phyloP scores from a whole-genome alignment of 106 monocot species.

The Allium fistulosum region DNA sequence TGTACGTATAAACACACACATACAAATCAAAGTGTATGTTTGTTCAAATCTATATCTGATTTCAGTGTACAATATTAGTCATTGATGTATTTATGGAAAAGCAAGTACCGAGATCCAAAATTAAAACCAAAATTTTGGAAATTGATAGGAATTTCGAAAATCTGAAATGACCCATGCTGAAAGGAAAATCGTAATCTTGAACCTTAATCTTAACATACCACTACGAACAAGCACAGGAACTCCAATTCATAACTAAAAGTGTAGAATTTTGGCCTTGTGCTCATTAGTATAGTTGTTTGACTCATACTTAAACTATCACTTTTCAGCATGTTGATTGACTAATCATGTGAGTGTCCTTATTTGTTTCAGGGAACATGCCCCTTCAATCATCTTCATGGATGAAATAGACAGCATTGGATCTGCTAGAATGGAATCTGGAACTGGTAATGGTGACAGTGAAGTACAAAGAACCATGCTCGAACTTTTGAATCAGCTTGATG shows the following conservation, averaged over 20 bases:
- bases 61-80: no score
- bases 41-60: no score
- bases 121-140: background rate
- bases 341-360: constrained; percentile 1
- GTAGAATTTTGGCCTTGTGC: background rate
- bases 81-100: background rate
- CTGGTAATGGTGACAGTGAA: constrained; percentile 77
- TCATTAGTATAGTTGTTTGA: background rate
- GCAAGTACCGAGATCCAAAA: background rate
- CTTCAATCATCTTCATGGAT: constrained; percentile 87
- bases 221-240: no score
- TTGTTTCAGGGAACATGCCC: constrained; percentile 68
- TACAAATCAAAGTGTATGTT: no score
- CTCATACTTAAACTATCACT: background rate
- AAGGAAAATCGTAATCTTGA: background rate
- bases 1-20: background rate
- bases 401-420: constrained; percentile 86
- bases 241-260: no score
- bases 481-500: constrained; percentile 85
- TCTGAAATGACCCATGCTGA: background rate
- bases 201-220: background rate
- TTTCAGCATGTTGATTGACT: background rate
- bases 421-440: constrained; percentile 74
- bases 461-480: constrained; percentile 84
- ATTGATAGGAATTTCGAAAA: background rate